A percentile compares a stretch with the other conserved stretches of the same genome.
Conservation (phyloP, 1,139 yeast species). For the Eremothecium cymbalariae region DNA sequence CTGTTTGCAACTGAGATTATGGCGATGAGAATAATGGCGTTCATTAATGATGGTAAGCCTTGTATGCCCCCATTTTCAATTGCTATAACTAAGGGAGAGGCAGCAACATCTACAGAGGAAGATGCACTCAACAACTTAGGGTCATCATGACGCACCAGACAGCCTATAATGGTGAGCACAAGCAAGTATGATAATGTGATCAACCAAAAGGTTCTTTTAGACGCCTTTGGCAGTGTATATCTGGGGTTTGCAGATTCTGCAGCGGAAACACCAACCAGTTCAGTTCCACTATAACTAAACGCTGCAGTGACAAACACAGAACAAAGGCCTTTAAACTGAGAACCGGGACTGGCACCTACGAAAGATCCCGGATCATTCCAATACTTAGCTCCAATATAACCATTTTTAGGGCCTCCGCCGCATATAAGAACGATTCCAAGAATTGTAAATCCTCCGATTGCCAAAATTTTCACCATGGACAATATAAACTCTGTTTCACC, state of each 20-base stretch:
- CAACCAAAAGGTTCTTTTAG: conserved; percentile 74
- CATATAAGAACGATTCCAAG: conserved; percentile 60
- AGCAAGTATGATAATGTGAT: conserved; percentile 57
- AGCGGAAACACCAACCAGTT: conserved; percentile 76
- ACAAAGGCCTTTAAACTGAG: conserved; percentile 47
- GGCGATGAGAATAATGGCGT: conserved; percentile 47
- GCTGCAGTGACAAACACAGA: conserved; percentile 50
- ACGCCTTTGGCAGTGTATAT: conserved; percentile 58
- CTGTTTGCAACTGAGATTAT: conserved; percentile 63
- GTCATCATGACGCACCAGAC: conserved; percentile 59
- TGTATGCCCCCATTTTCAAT: conserved; percentile 41
- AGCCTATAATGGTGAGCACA: conserved; percentile 54
- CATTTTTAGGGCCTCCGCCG: conserved; percentile 62
- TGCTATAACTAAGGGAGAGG: conserved; percentile 48
- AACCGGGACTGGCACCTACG: conserved; percentile 38
- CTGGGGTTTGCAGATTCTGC: conserved; percentile 80
- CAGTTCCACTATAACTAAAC: conserved; percentile 49
- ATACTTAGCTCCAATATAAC: conserved; percentile 50
- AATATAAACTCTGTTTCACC: conserved; percentile 63
- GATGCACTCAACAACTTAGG: conserved; percentile 40
- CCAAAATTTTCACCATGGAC: conserved; percentile 52
- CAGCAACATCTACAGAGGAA: conserved; percentile 43
- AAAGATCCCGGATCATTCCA: conserved; percentile 66
- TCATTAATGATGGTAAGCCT: conserved; percentile 45
- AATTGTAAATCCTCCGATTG: conserved; percentile 58